Conservation (phyloP, 176 grass and related monocot genomes). For the Oryza meyeriana region DNA sequence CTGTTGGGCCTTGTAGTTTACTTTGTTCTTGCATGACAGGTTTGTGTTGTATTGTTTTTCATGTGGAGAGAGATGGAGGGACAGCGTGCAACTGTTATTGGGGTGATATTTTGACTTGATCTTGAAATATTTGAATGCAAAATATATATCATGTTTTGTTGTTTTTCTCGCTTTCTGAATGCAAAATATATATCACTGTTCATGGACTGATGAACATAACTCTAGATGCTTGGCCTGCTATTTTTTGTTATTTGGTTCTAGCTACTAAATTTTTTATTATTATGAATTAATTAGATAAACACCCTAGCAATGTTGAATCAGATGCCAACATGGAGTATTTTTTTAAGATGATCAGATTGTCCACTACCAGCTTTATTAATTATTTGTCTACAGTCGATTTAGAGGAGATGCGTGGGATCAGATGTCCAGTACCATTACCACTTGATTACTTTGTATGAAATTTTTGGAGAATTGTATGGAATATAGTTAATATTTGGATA, state of each 20-base stretch:
- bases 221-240: not conserved
- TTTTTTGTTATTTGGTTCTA: not conserved
- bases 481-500: too few species aligned
- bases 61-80: too few species aligned
- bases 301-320: not conserved
- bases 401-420: too few species aligned
- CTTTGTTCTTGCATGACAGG: too few species aligned
- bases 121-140: not conserved
- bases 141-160: not conserved
- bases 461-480: too few species aligned
- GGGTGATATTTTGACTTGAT: too few species aligned
- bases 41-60: too few species aligned
- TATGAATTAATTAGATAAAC: too few species aligned
- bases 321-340: not conserved
- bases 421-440: too few species aligned
- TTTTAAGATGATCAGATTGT: not conserved
- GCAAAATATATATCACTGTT: not conserved
- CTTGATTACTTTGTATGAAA: too few species aligned
- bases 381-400: not conserved
- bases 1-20: too few species aligned
- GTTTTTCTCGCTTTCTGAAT: not conserved
- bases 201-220: not conserved
- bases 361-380: not conserved
- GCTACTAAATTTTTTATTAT: not conserved
- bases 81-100: too few species aligned